Evolutionary conservation across 768 basidiomycete genomes (phyloP).

Genomic region (Leccinum rimulosum): DNA sequence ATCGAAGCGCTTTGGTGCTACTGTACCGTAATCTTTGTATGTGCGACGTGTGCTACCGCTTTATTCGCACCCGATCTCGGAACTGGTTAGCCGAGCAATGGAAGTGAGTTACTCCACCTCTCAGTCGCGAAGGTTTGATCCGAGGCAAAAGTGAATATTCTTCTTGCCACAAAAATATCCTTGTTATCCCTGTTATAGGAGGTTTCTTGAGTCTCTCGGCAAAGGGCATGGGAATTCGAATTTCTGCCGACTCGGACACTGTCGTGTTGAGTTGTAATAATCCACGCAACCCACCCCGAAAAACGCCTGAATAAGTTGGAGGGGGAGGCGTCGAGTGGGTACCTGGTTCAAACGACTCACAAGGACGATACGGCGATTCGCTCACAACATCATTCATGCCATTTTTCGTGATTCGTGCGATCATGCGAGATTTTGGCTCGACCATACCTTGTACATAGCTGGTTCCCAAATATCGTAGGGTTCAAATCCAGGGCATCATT

Average conservation of each 20-base stretch:
- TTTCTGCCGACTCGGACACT: conserved; percentile 37
- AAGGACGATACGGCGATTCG: conserved; percentile 33
- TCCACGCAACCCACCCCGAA: conserved; percentile 36
- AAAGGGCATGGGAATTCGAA: conserved; percentile 34
- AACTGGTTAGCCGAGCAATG: conserved; percentile 17
- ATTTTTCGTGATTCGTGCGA: conserved; percentile 53
- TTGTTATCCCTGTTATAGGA: too few species aligned
- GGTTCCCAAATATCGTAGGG: conserved; percentile 67
- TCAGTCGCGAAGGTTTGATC: too few species aligned
- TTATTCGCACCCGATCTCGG: conserved; percentile 47
- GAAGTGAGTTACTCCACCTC: too few species aligned
- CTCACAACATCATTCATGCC: conserved; percentile 49
- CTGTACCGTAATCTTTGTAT: conserved; percentile 44
- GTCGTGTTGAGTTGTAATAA: conserved; percentile 40
- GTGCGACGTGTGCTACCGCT: conserved; percentile 45
- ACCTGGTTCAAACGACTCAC: conserved; percentile 50
- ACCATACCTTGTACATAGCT: conserved; percentile 32
- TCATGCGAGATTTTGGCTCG: neutral
- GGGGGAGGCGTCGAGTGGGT: conserved; percentile 56
- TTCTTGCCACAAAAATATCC: too few species aligned
- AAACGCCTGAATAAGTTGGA: conserved; percentile 37
- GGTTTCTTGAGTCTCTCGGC: conserved; percentile 24
- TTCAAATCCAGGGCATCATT: conserved; percentile 56
- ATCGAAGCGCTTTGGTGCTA: conserved; percentile 35
- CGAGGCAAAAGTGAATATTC: too few species aligned